Evolutionary conservation across 768 basidiomycete genomes (phyloP).

Genomic region (Macrolepiota dolichaula): DNA sequence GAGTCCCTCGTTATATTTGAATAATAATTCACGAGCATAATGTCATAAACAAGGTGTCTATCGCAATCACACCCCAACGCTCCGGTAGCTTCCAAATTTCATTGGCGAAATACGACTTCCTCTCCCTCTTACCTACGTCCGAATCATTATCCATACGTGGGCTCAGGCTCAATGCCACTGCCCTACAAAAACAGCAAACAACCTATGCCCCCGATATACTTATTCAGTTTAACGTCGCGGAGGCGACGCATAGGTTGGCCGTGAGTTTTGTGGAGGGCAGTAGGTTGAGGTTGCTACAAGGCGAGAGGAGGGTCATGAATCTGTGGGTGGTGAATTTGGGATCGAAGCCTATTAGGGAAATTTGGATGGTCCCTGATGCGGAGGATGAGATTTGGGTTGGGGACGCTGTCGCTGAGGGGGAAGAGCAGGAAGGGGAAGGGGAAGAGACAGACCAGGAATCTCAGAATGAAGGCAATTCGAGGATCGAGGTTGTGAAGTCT

Average conservation of each 20-base stretch:
- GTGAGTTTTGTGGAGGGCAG: slow-evolving; percentile 55
- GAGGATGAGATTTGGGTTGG: slow-evolving; percentile 65
- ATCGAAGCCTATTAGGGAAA: slow-evolving; percentile 50
- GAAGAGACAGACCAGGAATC: slow-evolving; percentile 59
- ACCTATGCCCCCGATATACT: slow-evolving; percentile 70
- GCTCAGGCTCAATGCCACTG: slow-evolving; percentile 71
- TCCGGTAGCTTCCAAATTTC: slow-evolving; percentile 55
- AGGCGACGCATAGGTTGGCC: slow-evolving; percentile 61
- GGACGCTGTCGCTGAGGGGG: slow-evolving; percentile 61
- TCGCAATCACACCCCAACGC: slow-evolving; percentile 53
- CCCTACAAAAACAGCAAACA: slow-evolving; percentile 60
- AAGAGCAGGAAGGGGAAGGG: slow-evolving; percentile 54
- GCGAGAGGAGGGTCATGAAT: slow-evolving; percentile 56
- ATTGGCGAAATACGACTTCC: slow-evolving; percentile 63
- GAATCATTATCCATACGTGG: slow-evolving; percentile 75
- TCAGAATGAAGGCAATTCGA: slow-evolving; percentile 55
- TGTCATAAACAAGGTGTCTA: slow-evolving; percentile 44
- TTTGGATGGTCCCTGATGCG: slow-evolving; percentile 65
- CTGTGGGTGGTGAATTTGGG: slow-evolving; percentile 72
- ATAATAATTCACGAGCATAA: neutral
- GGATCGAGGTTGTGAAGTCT: slow-evolving; percentile 14
- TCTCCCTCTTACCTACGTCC: slow-evolving; percentile 62
- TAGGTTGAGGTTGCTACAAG: slow-evolving; percentile 54
- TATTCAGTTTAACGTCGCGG: slow-evolving; percentile 59
- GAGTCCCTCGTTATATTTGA: slow-evolving; percentile 18